A percentile compares a stretch with the other conserved stretches of the same genome.
These are phyloP conservation scores for Erodium trifolium DNA, from an alignment of 441 rosid species.

Conservation along the genomic window DNA sequence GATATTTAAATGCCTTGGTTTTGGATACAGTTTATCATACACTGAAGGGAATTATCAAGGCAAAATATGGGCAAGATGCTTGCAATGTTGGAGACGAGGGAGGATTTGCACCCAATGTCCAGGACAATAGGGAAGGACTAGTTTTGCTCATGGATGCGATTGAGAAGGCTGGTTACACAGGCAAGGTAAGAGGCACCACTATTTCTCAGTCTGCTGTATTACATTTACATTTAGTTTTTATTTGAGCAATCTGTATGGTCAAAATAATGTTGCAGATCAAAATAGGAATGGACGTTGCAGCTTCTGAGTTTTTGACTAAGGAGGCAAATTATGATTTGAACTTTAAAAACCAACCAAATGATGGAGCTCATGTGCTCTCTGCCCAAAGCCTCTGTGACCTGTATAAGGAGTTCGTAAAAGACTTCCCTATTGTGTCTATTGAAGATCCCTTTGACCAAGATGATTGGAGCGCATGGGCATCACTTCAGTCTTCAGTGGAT, in stretches of 20 bases:
- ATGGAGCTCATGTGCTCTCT: slow-evolving; percentile 68
- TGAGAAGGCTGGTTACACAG: slow-evolving; percentile 86
- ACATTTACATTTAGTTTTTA: background rate
- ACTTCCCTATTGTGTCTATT: slow-evolving; percentile 80
- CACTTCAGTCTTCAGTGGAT: slow-evolving; percentile 67
- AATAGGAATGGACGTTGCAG: slow-evolving; percentile 98
- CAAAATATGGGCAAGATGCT: slow-evolving; percentile 93
- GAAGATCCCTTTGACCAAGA: slow-evolving; percentile 99
- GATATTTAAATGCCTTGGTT: slow-evolving; percentile 9
- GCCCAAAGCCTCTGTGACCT: slow-evolving; percentile 69
- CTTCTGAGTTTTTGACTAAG: slow-evolving; percentile 79
- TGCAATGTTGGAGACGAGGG: slow-evolving; percentile 99
- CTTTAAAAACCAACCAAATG: slow-evolving; percentile 90
- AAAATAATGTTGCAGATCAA: slow-evolving; percentile 49
- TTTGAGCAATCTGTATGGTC: slow-evolving; percentile 8
- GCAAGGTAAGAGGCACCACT: slow-evolving; percentile 43
- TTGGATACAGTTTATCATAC: slow-evolving; percentile 63
- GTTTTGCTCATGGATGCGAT: slow-evolving; percentile 87
- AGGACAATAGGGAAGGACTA: slow-evolving; percentile 90
- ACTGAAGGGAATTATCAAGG: slow-evolving; percentile 72
- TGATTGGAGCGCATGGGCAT: slow-evolving; percentile 91
- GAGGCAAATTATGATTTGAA: slow-evolving; percentile 78
- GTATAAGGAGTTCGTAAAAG: slow-evolving; percentile 68
- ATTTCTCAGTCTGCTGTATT: slow-evolving; percentile 8
- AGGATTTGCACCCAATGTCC: slow-evolving; percentile 97